Percentiles rank a stretch among this genome's conserved stretches.
Evolutionary conservation across 257 asterid genomes (phyloP).

Genomic region (Solanum infundibuliforme): DNA sequence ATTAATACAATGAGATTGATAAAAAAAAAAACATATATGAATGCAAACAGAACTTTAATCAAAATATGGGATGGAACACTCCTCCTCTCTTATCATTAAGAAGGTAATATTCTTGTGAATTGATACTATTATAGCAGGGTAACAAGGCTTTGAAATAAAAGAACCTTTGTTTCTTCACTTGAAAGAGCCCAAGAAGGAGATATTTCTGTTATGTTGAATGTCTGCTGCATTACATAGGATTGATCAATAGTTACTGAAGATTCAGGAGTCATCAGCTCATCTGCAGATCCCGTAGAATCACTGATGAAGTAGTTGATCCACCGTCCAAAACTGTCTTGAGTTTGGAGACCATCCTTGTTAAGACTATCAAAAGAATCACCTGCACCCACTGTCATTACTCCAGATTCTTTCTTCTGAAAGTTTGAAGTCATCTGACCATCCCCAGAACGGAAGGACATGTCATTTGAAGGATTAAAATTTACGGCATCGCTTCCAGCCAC

Average conservation of each 20-base stretch:
- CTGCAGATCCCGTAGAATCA: constrained; percentile 51
- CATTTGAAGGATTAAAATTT: constrained; percentile 17
- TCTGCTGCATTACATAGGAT: constrained; percentile 28
- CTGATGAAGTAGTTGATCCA: constrained; percentile 41
- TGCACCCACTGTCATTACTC: constrained; percentile 15
- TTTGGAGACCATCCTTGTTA: constrained; percentile 35
- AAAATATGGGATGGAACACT: background rate
- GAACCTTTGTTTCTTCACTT: constrained; percentile 83
- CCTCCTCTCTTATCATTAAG: background rate
- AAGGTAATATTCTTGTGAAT: background rate
- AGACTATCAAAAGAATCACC: constrained; percentile 20
- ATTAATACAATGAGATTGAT: background rate
- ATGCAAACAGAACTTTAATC: background rate
- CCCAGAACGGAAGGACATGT: constrained; percentile 26
- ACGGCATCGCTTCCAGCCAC: constrained; percentile 18
- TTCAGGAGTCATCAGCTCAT: constrained; percentile 25
- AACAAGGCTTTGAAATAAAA: constrained; percentile 2
- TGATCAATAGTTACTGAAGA: constrained; percentile 14
- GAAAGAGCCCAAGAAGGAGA: constrained; percentile 80
- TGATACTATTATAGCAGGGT: background rate
- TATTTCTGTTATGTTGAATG: constrained; percentile 57
- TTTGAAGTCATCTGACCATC: constrained; percentile 22
- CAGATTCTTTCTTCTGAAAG: constrained; percentile 29
- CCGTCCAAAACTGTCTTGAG: constrained; percentile 66
- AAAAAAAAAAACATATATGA: background rate